phyloP scores from a whole-genome alignment of 1,139 yeast species.

The Entelexis sorbosivorans region DNA sequence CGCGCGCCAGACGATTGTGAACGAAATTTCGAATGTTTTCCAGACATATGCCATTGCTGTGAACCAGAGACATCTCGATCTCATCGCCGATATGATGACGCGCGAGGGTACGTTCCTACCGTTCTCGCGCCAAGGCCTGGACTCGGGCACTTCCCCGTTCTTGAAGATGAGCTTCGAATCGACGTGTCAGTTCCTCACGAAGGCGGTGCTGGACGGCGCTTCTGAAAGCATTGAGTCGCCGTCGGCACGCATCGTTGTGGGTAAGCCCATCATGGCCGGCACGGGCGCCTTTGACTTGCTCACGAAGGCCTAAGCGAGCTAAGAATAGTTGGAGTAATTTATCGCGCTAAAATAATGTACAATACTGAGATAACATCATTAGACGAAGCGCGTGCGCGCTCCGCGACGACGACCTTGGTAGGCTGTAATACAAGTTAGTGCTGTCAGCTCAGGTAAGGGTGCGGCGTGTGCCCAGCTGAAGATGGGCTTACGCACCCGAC shows the following conservation, averaged over 20 bases:
- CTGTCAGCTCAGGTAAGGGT: not conserved
- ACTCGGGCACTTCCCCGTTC: constrained; percentile 86
- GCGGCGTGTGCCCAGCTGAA: not conserved
- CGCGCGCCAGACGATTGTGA: constrained; percentile 92
- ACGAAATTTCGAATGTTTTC: constrained; percentile 92
- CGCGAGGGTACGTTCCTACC: constrained; percentile 96
- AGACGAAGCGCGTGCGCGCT: too few relatives aligned
- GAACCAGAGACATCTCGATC: constrained; percentile 84
- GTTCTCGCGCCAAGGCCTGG: constrained; percentile 96
- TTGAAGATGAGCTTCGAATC: constrained; percentile 99
- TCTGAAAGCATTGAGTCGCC: constrained; percentile 84
- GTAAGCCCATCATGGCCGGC: constrained; percentile 85
- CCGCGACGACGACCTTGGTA: too few relatives aligned
- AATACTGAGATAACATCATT: too few relatives aligned
- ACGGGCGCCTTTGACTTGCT: constrained; percentile 91
- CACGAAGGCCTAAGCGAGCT: constrained; percentile 14
- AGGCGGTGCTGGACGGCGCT: constrained; percentile 89
- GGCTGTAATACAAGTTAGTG: too few relatives aligned
- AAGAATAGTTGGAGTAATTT: not conserved
- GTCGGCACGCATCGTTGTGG: constrained; percentile 88
- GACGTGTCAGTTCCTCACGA: constrained; percentile 92
- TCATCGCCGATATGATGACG: constrained; percentile 98
- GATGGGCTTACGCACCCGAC: not conserved
- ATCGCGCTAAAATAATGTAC: not conserved
- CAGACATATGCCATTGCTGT: constrained; percentile 93